Evolutionary conservation across 1,139 yeast species (phyloP).

Genomic region (Pneumocystis wakefieldiae): DNA sequence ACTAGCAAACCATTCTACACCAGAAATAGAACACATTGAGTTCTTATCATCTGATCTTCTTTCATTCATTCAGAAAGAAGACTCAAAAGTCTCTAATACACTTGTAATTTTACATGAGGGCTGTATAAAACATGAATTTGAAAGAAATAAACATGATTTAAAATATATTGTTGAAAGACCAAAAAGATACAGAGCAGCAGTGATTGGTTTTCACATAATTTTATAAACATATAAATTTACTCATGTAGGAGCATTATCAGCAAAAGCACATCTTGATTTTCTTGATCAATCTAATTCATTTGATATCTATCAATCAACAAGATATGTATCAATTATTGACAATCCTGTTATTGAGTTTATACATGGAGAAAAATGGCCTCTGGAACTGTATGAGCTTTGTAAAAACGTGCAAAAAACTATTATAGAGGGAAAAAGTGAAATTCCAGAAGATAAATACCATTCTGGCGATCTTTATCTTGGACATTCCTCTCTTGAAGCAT

Average conservation of each 20-base stretch:
- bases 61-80: not conserved
- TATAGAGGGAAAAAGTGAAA: slow-evolving; percentile 45
- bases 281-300: slow-evolving; percentile 18
- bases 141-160: slow-evolving; percentile 29
- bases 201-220: slow-evolving; percentile 68
- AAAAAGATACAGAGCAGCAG: slow-evolving; percentile 58
- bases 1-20: not conserved
- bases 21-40: not conserved
- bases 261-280: slow-evolving; percentile 34
- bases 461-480: slow-evolving; percentile 69
- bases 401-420: slow-evolving; percentile 43
- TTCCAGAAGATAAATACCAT: slow-evolving; percentile 61
- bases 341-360: slow-evolving; percentile 46
- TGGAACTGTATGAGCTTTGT: slow-evolving; percentile 44
- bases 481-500: slow-evolving; percentile 52
- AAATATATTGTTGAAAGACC: slow-evolving; percentile 74
- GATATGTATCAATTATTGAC: slow-evolving; percentile 7
- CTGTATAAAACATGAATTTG: not conserved
- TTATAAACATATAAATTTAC: slow-evolving; percentile 50
- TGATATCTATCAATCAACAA: slow-evolving; percentile 4
- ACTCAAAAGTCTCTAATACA: not conserved
- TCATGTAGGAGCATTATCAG: slow-evolving; percentile 34
- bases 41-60: not conserved
- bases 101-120: not conserved
- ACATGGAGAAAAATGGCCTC: slow-evolving; percentile 69